Evolutionary conservation across 441 rosid species (phyloP).

Genomic region (Aquilaria agallochum): DNA sequence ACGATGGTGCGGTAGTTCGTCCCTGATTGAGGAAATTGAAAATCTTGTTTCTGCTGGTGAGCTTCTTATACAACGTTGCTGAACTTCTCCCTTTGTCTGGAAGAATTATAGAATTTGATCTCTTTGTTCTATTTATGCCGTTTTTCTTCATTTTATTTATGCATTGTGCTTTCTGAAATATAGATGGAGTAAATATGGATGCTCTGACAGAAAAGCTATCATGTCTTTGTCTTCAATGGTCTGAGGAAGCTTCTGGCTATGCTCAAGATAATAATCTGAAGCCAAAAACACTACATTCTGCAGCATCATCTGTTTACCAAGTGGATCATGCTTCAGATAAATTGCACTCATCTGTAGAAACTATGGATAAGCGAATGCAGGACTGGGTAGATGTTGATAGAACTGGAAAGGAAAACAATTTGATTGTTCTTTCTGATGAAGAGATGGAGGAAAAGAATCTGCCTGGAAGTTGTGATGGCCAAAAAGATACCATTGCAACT

Average conservation of each 20-base stretch:
- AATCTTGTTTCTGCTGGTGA: conserved; percentile 67
- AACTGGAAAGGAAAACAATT: conserved; percentile 25
- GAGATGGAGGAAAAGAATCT: conserved; percentile 40
- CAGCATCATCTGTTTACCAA: conserved; percentile 19
- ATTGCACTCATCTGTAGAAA: conserved; percentile 32
- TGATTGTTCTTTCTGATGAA: conserved; percentile 62
- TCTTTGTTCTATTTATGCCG: too few relatives aligned
- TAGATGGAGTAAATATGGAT: conserved; percentile 64
- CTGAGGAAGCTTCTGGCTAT: conserved; percentile 32
- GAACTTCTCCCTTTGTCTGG: conserved; percentile 4
- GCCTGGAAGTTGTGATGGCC: conserved; percentile 28
- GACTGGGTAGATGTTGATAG: conserved; percentile 27
- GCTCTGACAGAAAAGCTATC: conserved; percentile 66
- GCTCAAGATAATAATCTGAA: conserved; percentile 19
- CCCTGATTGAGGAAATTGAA: conserved; percentile 46
- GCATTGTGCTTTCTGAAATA: conserved; percentile 19
- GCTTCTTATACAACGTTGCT: conserved; percentile 16
- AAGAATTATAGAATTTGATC: too few relatives aligned
- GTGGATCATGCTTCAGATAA: conserved; percentile 23
- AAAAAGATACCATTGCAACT: conserved; percentile 12
- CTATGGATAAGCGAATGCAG: conserved; percentile 29
- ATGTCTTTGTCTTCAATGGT: conserved; percentile 53
- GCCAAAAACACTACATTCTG: conserved; percentile 22
- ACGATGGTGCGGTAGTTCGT: conserved; percentile 37
- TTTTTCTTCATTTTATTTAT: conserved; percentile 6